Percentiles rank a stretch among this genome's conserved stretches.
phyloP scores from a whole-genome alignment of 1,284 basidiomycete species.

The Melampsora americana region DNA sequence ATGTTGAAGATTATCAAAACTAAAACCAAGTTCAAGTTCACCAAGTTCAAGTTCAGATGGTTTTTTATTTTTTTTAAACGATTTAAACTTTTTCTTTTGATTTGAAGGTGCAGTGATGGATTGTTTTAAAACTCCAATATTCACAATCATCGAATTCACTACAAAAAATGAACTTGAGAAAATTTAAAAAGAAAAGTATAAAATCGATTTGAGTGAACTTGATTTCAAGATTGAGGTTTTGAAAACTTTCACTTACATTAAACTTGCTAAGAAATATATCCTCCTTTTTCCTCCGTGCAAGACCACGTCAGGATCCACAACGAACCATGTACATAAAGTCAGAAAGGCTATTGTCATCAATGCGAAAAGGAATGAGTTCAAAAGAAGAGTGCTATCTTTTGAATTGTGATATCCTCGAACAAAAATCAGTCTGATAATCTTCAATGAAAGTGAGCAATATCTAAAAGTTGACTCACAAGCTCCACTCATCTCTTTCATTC shows the following conservation, averaged over 20 bases:
- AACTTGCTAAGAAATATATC: constrained; percentile 12
- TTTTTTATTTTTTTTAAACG: too few species aligned
- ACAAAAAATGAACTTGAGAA: too few species aligned
- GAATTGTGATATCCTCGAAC: background rate
- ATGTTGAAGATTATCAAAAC: too few species aligned
- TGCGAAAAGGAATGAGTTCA: constrained; percentile 20
- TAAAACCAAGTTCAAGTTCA: too few species aligned
- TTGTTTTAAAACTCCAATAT: too few species aligned
- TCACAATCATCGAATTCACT: too few species aligned
- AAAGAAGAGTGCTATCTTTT: constrained; percentile 21
- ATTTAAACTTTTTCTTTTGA: too few species aligned
- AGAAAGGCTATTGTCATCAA: constrained; percentile 1
- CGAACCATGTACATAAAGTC: constrained; percentile 7
- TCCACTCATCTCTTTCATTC: background rate
- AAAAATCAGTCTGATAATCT: background rate
- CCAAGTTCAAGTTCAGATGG: too few species aligned
- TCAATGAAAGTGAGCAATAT: background rate
- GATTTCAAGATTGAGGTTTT: too few species aligned
- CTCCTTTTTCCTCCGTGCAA: constrained; percentile 14
- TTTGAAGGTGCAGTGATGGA: too few species aligned
- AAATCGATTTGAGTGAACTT: too few species aligned
- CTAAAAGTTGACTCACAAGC: background rate
- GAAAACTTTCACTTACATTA: constrained; percentile 16
- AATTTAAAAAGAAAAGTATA: too few species aligned
- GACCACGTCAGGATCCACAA: constrained; percentile 15